Evolutionary conservation across 352 stramenopile genomes (phyloP).

Genomic region (Saprolegnia parasitica): DNA sequence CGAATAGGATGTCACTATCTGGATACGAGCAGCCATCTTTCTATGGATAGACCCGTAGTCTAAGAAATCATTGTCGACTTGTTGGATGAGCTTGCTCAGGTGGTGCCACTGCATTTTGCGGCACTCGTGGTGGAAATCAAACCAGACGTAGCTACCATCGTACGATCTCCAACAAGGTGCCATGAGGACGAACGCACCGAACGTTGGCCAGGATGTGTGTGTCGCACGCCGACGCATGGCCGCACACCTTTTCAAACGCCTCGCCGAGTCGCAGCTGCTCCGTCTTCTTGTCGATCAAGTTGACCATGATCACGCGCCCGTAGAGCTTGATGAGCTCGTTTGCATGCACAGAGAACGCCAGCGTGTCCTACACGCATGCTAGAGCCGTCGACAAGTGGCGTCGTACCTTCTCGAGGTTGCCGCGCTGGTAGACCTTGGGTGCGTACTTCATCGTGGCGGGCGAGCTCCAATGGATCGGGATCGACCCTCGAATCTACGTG

Average conservation of each 20-base stretch:
- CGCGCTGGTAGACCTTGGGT: conserved; percentile 75
- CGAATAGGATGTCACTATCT: too few species aligned
- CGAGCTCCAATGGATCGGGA: conserved; percentile 92
- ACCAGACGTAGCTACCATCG: conserved; percentile 85
- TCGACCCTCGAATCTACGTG: conserved; percentile 91
- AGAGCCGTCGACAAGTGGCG: background rate
- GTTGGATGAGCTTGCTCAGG: conserved; percentile 84
- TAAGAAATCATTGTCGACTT: conserved; percentile 81
- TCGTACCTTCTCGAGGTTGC: conserved; percentile 35
- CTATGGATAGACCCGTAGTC: conserved; percentile 65
- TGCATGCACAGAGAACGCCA: conserved; percentile 51
- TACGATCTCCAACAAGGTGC: too few species aligned
- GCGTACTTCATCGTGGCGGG: conserved; percentile 90
- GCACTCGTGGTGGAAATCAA: conserved; percentile 97
- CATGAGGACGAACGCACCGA: conserved; percentile 31
- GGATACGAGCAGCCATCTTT: too few species aligned
- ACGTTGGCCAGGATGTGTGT: conserved; percentile 61
- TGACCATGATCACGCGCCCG: conserved; percentile 85
- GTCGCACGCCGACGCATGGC: conserved; percentile 43
- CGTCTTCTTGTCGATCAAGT: conserved; percentile 94
- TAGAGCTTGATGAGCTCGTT: conserved; percentile 64
- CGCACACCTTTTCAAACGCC: conserved; percentile 79
- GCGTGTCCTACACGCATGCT: conserved; percentile 32
- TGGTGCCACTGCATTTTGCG: conserved; percentile 91
- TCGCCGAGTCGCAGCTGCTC: conserved; percentile 90